Conservation (phyloP, 257 asterid species). For the Gentiana macrophylla region DNA sequence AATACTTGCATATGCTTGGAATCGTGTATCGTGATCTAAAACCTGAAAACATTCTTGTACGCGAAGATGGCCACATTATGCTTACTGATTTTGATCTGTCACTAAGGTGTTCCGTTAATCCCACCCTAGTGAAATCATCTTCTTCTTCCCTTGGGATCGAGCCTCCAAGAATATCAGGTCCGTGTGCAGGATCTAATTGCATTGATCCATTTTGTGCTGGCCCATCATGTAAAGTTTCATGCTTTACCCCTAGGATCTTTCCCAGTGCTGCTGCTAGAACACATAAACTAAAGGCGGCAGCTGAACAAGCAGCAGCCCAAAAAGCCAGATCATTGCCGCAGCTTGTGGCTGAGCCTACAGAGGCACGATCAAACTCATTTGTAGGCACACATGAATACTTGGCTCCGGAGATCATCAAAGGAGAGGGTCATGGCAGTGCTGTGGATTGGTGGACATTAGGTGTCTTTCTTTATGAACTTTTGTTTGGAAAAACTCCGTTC, state of each 20-base stretch:
- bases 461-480: constrained; percentile 75
- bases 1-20: constrained; percentile 92
- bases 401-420: constrained; percentile 93
- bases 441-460: constrained; percentile 99
- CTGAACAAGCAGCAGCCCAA: constrained; percentile 17
- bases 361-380: constrained; percentile 87
- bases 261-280: constrained; percentile 35
- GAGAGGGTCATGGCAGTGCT: constrained; percentile 91
- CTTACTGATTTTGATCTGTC: constrained; percentile 86
- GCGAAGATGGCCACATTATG: constrained; percentile 95
- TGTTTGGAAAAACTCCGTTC: constrained; percentile 82
- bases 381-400: constrained; percentile 94
- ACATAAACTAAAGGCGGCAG: constrained; percentile 35
- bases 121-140: constrained; percentile 49
- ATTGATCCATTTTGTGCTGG: constrained; percentile 85
- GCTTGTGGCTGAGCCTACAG: constrained; percentile 90
- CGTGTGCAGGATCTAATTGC: constrained; percentile 82
- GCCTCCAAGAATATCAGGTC: constrained; percentile 78
- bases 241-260: constrained; percentile 68
- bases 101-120: constrained; percentile 75
- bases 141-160: constrained; percentile 36
- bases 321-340: constrained; percentile 53
- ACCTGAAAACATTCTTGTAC: constrained; percentile 81
- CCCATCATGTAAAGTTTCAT: constrained; percentile 86
- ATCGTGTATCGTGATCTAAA: constrained; percentile 85